Conservation (phyloP, 352 stramenopile genomes). For the Blastocystis sp. region DNA sequence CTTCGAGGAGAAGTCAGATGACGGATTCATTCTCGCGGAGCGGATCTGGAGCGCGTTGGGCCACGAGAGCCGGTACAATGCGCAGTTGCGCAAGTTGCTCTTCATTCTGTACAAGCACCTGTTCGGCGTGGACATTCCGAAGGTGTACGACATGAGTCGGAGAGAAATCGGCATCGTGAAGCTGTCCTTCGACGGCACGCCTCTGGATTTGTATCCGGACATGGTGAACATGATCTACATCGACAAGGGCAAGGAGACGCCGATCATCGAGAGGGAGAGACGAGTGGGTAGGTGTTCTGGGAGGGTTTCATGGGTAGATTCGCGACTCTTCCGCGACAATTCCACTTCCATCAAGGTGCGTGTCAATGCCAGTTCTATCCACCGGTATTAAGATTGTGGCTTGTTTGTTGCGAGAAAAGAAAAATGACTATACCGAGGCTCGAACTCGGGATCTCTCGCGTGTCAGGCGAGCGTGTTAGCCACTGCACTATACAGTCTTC, state of each 20-base stretch:
- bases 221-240: conserved; percentile 58
- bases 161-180: background rate
- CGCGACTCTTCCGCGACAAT: background rate
- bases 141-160: conserved; percentile 3
- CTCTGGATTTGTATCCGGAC: conserved; percentile 14
- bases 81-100: conserved; percentile 37
- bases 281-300: conserved; percentile 3
- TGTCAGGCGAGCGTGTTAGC: too few relatives aligned
- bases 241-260: conserved; percentile 45
- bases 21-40: conserved; percentile 25
- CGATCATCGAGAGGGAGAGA: conserved; percentile 46
- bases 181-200: conserved; percentile 14
- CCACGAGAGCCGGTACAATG: conserved; percentile 3
- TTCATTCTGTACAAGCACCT: conserved; percentile 53
- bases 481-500: conserved; percentile 11
- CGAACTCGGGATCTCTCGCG: too few relatives aligned
- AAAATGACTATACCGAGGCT: too few relatives aligned
- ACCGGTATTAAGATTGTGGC: background rate
- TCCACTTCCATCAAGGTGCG: conserved; percentile 28
- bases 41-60: conserved; percentile 5
- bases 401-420: background rate
- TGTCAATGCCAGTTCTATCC: background rate
- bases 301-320: background rate
- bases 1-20: conserved; percentile 7
- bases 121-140: conserved; percentile 6